Conservation (phyloP, 106 monocot genomes). For the Acanthochlamys bracteata region DNA sequence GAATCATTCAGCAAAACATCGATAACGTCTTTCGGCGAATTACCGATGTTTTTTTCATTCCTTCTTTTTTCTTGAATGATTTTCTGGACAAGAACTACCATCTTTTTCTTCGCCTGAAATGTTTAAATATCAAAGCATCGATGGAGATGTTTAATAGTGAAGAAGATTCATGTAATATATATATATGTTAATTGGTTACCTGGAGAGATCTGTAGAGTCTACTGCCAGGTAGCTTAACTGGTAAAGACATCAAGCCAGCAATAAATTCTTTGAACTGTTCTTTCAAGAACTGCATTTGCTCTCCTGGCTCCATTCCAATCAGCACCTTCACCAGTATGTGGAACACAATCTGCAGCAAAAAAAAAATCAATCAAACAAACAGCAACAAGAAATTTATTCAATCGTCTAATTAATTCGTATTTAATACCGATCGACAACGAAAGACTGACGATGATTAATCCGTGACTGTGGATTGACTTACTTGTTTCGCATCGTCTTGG, state of each 20-base stretch:
- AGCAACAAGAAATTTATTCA: background rate
- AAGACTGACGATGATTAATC: too few species aligned
- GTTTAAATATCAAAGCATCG: conserved; percentile 2
- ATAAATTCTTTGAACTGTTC: conserved; percentile 80
- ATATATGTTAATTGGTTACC: conserved; percentile 22
- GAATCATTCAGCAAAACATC: conserved; percentile 62
- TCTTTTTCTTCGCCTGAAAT: conserved; percentile 53
- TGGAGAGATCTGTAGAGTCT: conserved; percentile 75
- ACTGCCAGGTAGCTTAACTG: conserved; percentile 73
- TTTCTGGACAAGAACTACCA: conserved; percentile 52
- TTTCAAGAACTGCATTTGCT: conserved; percentile 63
- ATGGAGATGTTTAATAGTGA: background rate
- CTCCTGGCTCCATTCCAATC: conserved; percentile 67
- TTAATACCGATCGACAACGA: too few species aligned
- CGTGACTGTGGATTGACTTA: conserved; percentile 12
- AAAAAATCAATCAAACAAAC: background rate
- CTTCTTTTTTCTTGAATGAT: conserved; percentile 55
- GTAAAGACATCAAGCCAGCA: conserved; percentile 80
- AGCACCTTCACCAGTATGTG: conserved; percentile 65
- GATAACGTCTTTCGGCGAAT: conserved; percentile 34
- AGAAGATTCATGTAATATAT: background rate
- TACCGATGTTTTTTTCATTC: background rate
- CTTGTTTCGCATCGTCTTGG: conserved; percentile 71
- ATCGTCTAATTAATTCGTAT: background rate
- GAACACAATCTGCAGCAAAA: conserved; percentile 53